Evolutionary conservation across 345 rosid genomes (phyloP), one percentile per base, ranked within the genome.

Genomic region (Populus ilicifolia): DNA sequence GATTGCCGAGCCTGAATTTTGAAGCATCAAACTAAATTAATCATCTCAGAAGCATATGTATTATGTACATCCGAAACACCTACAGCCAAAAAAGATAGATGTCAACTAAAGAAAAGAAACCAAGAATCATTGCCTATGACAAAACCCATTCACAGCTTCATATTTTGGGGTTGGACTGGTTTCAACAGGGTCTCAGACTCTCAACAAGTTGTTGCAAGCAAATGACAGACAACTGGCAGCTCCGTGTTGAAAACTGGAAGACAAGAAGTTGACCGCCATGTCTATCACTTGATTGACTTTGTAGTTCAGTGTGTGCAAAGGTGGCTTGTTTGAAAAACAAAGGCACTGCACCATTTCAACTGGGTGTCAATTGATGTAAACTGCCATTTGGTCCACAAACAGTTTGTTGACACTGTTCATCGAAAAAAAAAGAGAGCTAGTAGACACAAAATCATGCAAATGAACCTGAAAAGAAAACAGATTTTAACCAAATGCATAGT

Each of bases 51-150:
- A 9, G 46, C 69, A 4, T n/a, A 56, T 21, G 70, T 46, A 48
- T 75, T 50, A 66, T 67, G 71, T 35, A 75, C 66, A 75, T 23
- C 72, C 13, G 36, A 44, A 33, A 4, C 21, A 46, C 78, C 78
- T 67, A 43, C 35, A 67, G 52, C 65, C 30, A 5, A 4, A 33
- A 75, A 75, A 1, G 1, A 9, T 33, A 75, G 41, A 23, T 18
- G 33, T n/a, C 20, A n/a, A 52, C 17, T 33, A 38, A 18, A 8
- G 52, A 41, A 25, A 36, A 6, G 23, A 62, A 62, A 16, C 56
- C 27, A 14, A 16, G 41, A 35, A 61, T 73, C 21, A 27, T 38
- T 23, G 76, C 25, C 7, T n/a, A 64, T 74, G n/a, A 18, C 50
- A 74, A 8, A 39, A 43, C 10, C 27, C 30, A 14, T 7, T 33